phyloP scores from a whole-genome alignment of 2,329 filamentous ascomycete species.

The Sclerotinia subarctica region DNA sequence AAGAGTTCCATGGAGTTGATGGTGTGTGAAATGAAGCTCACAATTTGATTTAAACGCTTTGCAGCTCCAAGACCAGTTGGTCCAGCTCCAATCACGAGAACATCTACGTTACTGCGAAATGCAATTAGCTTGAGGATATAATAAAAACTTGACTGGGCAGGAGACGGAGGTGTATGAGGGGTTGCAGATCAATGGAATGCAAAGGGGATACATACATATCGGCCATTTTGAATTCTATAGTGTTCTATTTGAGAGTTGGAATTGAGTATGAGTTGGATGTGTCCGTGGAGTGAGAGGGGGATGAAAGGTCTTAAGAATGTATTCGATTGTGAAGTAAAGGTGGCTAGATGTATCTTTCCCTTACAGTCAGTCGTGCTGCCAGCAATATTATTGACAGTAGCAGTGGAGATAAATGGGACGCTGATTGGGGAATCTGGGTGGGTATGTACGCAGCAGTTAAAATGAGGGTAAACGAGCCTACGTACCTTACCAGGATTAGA shows the following conservation, averaged over 20 bases:
- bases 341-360: slow-evolving; percentile 15
- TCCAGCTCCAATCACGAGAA: slow-evolving; percentile 96
- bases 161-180: not conserved
- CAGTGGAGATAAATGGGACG: not conserved
- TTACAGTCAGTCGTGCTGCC: not conserved
- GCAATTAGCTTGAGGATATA: slow-evolving; percentile 18
- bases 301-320: not conserved
- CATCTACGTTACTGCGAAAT: slow-evolving; percentile 70
- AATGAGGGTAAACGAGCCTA: not conserved
- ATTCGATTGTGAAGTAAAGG: not conserved
- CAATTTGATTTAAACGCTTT: slow-evolving; percentile 95
- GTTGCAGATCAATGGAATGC: not conserved
- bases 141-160: not conserved
- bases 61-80: slow-evolving; percentile 96
- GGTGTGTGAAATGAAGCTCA: slow-evolving; percentile 42
- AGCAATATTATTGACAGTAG: slow-evolving; percentile 1
- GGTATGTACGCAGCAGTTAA: not conserved
- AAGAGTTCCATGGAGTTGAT: slow-evolving; percentile 11
- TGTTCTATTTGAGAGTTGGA: not conserved
- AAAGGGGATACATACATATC: slow-evolving; percentile 21
- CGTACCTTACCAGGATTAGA: slow-evolving; percentile 5
- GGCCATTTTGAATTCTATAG: slow-evolving; percentile 21
- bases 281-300: not conserved
- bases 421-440: slow-evolving; percentile 1
- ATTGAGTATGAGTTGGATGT: not conserved